A percentile compares a stretch with the other conserved stretches of the same genome.
Conservation (phyloP, 306 rosid genomes). For the Pterocarpus santalinus region DNA sequence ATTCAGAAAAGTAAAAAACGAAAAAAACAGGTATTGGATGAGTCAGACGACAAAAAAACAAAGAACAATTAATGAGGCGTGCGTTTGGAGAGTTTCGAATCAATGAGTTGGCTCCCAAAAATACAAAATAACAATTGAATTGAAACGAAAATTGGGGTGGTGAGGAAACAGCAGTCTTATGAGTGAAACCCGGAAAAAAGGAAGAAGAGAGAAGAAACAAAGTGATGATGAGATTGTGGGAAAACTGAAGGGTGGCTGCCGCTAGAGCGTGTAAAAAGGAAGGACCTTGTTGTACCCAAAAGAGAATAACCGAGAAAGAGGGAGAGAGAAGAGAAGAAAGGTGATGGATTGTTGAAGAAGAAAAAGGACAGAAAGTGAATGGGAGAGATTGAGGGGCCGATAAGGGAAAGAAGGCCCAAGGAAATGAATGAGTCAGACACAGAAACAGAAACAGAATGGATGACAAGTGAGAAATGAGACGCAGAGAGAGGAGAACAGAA, state of each 20-base stretch:
- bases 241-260: background rate
- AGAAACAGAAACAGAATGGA: no score
- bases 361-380: no score
- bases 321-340: no score
- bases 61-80: background rate
- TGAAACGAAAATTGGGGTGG: slow-evolving; percentile 24
- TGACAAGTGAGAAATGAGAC: no score
- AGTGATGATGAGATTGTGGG: background rate
- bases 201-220: background rate
- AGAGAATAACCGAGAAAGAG: background rate
- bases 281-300: background rate
- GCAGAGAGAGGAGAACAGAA: background rate
- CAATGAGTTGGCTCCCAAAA: slow-evolving; percentile 6
- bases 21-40: background rate
- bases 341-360: background rate
- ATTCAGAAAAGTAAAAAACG: background rate
- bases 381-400: no score
- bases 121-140: background rate
- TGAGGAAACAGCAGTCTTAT: background rate
- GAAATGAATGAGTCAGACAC: no score
- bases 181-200: background rate
- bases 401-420: no score
- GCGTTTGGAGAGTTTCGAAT: background rate
- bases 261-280: background rate
- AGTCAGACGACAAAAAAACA: background rate